A percentile compares a stretch with the other conserved stretches of the same genome.
Conservation (phyloP, 306 rosid species). For the Vicia faba region DNA sequence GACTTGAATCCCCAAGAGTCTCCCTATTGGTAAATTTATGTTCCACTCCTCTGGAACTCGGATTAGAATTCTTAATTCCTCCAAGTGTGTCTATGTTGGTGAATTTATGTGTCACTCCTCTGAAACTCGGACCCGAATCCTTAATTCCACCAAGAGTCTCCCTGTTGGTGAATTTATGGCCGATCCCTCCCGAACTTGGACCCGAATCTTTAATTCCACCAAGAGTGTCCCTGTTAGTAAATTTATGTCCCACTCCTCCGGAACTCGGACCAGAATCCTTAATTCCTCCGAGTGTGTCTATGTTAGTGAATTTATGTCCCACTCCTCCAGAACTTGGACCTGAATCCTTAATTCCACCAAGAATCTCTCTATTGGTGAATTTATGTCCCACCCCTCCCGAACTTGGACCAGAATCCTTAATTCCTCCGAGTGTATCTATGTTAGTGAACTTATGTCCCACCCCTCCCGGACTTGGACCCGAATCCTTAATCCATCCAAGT, state of each 20-base stretch:
- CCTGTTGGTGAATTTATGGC: too few species aligned
- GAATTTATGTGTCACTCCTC: conserved; percentile 48
- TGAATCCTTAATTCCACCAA: too few species aligned
- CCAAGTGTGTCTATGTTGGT: conserved; percentile 36
- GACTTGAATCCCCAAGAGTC: conserved; percentile 38
- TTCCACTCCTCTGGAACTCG: conserved; percentile 38
- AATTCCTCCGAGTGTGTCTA: too few species aligned
- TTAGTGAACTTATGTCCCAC: conserved; percentile 48
- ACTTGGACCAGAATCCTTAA: conserved; percentile 42
- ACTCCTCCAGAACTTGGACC: too few species aligned
- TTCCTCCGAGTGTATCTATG: conserved; percentile 39
- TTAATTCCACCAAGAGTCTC: conserved; percentile 43
- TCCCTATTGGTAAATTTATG: conserved; percentile 27
- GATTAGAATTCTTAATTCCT: conserved; percentile 45
- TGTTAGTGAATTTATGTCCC: too few species aligned
- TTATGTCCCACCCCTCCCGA: too few species aligned
- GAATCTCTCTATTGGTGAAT: too few species aligned
- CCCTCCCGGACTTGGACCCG: conserved; percentile 46
- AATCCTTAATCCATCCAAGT: conserved; percentile 44
- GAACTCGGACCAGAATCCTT: too few species aligned
- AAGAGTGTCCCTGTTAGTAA: neutral
- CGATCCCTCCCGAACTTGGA: conserved; percentile 40
- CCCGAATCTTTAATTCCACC: conserved; percentile 43
- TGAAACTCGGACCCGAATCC: conserved; percentile 44
- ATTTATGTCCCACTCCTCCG: too few species aligned